These are phyloP conservation scores for Ustilaginoidea virens DNA, from an alignment of 2,329 filamentous ascomycete species.

Conservation along the genomic window DNA sequence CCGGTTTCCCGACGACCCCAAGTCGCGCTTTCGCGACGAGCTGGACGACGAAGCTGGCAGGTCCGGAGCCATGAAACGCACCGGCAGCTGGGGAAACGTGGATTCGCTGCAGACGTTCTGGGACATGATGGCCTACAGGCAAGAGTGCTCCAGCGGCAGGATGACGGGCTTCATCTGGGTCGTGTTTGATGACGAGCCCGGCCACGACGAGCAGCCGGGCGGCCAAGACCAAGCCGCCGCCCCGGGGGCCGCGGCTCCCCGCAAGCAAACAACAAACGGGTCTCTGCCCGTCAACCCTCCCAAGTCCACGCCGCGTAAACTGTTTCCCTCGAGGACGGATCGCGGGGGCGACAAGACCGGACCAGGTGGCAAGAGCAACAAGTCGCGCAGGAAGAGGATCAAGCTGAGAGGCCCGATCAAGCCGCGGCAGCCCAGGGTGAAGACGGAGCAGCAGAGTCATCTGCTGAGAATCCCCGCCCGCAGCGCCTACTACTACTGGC, in stretches of 20 bases:
- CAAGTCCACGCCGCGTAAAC: slow-evolving; percentile 17
- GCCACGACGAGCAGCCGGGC: slow-evolving; percentile 2
- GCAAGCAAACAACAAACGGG: slow-evolving; percentile 16
- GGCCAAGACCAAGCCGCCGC: neutral
- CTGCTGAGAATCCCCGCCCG: slow-evolving; percentile 31
- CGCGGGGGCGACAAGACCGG: slow-evolving; percentile 1
- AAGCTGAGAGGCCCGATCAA: slow-evolving; percentile 44
- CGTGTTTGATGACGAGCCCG: slow-evolving; percentile 50
- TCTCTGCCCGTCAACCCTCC: slow-evolving; percentile 12
- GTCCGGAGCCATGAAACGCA: slow-evolving; percentile 34
- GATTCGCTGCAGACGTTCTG: slow-evolving; percentile 82
- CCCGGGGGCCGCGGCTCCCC: slow-evolving; percentile 12
- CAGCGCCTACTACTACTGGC: slow-evolving; percentile 54
- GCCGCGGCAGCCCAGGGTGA: slow-evolving; percentile 48
- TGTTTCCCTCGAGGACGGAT: slow-evolving; percentile 13
- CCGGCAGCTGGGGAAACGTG: slow-evolving; percentile 69
- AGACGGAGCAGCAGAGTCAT: slow-evolving; percentile 38
- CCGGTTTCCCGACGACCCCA: slow-evolving; percentile 88
- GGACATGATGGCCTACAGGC: slow-evolving; percentile 95
- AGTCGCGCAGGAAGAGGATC: slow-evolving; percentile 26
- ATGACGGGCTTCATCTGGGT: slow-evolving; percentile 93
- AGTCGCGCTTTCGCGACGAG: slow-evolving; percentile 76
- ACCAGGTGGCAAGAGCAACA: slow-evolving; percentile 10
- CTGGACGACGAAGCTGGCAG: slow-evolving; percentile 68
- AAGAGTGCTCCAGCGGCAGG: slow-evolving; percentile 86